Evolutionary conservation across 257 asterid species (phyloP), one percentile per base, ranked within the genome.

Genomic region (Primulina huaijiensis): DNA sequence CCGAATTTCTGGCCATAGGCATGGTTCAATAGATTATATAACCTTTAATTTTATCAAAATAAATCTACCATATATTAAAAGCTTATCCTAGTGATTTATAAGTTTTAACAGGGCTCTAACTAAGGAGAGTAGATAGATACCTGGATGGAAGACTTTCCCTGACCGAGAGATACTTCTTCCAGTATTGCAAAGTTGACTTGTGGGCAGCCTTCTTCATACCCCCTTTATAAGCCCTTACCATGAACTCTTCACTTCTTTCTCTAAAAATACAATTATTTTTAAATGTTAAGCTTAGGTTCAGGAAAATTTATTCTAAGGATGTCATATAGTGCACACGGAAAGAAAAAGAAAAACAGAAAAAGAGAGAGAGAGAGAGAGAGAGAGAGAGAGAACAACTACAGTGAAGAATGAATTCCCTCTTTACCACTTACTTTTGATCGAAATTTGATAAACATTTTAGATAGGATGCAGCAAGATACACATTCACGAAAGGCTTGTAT

Each of bases 221-320:
- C 62, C 96, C 96, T 79, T 81, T 89, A 74, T 89, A 93, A 73
- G 97, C 97, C 85, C 99, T 81, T 71, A 91, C 83, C 91, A 84
- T 93, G 83, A 85, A 93, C 69, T 93, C 99, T 71, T 93, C 99
- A 67, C 87, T 89, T 80, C 96, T 86, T 81, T 93, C 97, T 77
- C 99, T 93, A 88, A 62, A 64, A 40, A 60, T 20, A 69, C 30
- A 63, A 60, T 31, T 37, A 57, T 73, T 53, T 3, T 52, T 33
- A 25, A 68, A 60, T 60, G 69, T 33, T 58, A 60, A 30, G 72
- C 52, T 62, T 61, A 17, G 59, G 35, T 57, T 69, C 29, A 31
- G 62, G 50, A 33, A 67, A 23, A 66, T 71, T 37, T 31, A 46
- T 58, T 60, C 37, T 9, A 62, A 29, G 50, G 63, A 37, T 8